Conservation (phyloP, 371 early-diverging fungal genomes). For the Enterospora canceri region DNA sequence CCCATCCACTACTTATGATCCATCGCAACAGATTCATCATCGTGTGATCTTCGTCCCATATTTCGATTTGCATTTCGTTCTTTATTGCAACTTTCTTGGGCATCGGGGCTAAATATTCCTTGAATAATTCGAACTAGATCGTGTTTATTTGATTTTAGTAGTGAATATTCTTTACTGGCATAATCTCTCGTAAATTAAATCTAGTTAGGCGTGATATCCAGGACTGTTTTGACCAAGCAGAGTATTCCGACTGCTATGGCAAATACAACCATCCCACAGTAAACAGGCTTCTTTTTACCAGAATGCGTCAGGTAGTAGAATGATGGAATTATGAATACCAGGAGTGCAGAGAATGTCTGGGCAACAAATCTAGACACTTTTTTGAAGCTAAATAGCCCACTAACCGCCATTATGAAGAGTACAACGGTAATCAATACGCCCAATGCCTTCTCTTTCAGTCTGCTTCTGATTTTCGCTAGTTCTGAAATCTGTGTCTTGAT, state of each 20-base stretch:
- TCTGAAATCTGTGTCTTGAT: slow-evolving; percentile 11
- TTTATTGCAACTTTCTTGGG: slow-evolving; percentile 15
- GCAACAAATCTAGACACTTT: slow-evolving; percentile 12
- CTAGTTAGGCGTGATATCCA: background rate
- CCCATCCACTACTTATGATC: slow-evolving; percentile 19
- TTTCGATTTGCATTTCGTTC: slow-evolving; percentile 22
- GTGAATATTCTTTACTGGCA: background rate
- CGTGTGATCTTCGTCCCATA: slow-evolving; percentile 46
- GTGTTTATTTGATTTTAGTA: too few species aligned
- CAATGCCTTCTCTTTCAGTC: background rate
- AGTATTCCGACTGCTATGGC: background rate
- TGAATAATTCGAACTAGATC: too few species aligned
- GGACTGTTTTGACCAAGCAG: background rate
- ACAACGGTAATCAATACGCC: slow-evolving; percentile 6
- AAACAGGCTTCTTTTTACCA: background rate
- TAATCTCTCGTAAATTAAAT: background rate
- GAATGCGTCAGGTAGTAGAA: slow-evolving; percentile 12
- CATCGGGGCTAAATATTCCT: background rate
- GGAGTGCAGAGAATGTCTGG: slow-evolving; percentile 17
- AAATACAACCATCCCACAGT: background rate
- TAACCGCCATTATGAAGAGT: background rate
- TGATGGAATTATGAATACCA: slow-evolving; percentile 31
- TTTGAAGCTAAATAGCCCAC: slow-evolving; percentile 12
- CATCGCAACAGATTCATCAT: slow-evolving; percentile 41
- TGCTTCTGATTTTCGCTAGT: slow-evolving; percentile 1